Evolutionary conservation across 176 grass and related monocot genomes (phyloP), one percentile per base, ranked within the genome.

Genomic region (Carex littledalei): DNA sequence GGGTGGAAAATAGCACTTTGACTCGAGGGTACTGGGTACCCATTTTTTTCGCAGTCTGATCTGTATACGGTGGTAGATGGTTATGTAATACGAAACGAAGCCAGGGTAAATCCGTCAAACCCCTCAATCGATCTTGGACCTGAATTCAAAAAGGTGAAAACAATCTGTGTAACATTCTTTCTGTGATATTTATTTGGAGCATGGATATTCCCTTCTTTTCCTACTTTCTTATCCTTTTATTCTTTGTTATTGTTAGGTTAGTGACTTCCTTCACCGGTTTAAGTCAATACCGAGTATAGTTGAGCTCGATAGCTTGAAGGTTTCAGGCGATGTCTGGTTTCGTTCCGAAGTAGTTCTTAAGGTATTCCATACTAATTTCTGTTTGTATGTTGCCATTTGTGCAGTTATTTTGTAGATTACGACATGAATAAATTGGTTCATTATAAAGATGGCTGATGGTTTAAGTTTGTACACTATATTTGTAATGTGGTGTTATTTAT

Each of bases 201-300:
- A 53, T 76, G 43, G 45, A 76, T 70, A 22, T 45, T 24, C 71
- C 10, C 2, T 52, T 85, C 13, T 50, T 41, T 78, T 22, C 8
- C 7, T 47, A 54, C 49, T 43, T 84, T 79, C 0, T 76, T 79
- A 31, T 68, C 21, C 1, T 39, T 69, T 16, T 85, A 84, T 82
- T 24, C 79, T 84, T 64, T 15, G 22, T n/a, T 60, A 84, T 59
- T 68, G 71, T 63, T 79, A 98, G 96, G 93, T 98, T 66, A 87
- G 83, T 56, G 35, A 85, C 77, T 98, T 94, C 84, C 93, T 98
- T 68, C 69, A 16, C 17, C 96, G 93, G 78, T 94, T 98, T 86
- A 98, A 98, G 71, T 89, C 93, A 6, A 94, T 98, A 32, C 96
- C 96, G 54, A 98, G 96, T 87, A 98, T 98, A 80, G 90, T 98